Evolutionary conservation across 352 stramenopile species (phyloP).

Genomic region (Discostella stelligera): DNA sequence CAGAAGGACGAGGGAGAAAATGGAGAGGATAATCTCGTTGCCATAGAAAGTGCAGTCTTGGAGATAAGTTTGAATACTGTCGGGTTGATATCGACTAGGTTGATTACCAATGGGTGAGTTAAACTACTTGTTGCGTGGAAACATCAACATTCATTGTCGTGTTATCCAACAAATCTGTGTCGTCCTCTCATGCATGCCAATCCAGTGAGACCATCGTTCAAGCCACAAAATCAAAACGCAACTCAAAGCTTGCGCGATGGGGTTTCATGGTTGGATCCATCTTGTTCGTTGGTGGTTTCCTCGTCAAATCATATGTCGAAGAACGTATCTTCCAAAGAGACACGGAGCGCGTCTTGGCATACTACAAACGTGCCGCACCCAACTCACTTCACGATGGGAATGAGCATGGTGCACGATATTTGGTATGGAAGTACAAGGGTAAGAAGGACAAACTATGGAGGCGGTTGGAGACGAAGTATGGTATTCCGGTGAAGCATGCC

Average conservation of each 20-base stretch:
- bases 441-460: constrained; percentile 79
- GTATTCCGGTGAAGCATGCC: constrained; percentile 53
- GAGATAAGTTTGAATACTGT: constrained; percentile 68
- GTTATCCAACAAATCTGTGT: neutral
- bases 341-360: constrained; percentile 69
- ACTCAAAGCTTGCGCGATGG: constrained; percentile 65
- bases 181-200: neutral
- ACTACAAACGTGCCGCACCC: constrained; percentile 77
- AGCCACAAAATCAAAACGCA: constrained; percentile 72
- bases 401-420: constrained; percentile 66
- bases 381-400: constrained; percentile 77
- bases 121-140: neutral
- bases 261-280: constrained; percentile 61
- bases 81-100: constrained; percentile 49
- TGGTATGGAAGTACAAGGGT: constrained; percentile 80
- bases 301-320: constrained; percentile 80
- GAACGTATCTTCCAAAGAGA: constrained; percentile 76
- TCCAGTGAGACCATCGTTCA: constrained; percentile 78
- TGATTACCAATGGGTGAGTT: constrained; percentile 75
- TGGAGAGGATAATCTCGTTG: constrained; percentile 61
- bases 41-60: constrained; percentile 65
- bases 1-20: constrained; percentile 56
- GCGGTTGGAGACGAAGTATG: constrained; percentile 80
- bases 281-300: constrained; percentile 77
- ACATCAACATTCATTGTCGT: neutral